These are phyloP conservation scores for Combretum micranthum DNA, from an alignment of 345 rosid species.

Conservation along the genomic window DNA sequence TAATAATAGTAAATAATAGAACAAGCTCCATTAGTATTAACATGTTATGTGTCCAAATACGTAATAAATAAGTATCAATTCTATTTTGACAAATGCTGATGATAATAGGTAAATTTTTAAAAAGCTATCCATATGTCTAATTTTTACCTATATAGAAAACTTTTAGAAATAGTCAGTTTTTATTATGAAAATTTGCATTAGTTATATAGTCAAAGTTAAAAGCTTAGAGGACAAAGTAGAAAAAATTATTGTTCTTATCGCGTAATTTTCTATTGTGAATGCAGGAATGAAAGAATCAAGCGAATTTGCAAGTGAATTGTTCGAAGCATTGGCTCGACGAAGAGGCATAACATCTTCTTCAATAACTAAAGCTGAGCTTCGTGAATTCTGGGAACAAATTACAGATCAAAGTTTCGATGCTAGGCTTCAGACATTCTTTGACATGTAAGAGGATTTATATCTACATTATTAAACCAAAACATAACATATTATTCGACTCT, in stretches of 20 bases:
- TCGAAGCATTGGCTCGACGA: conserved; percentile 60
- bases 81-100: no score
- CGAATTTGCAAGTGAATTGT: conserved; percentile 57
- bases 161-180: no score
- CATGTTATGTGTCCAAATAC: no score
- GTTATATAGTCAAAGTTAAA: background rate
- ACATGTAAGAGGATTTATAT: conserved; percentile 42
- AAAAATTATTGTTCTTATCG: background rate
- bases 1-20: no score
- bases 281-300: conserved; percentile 74
- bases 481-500: background rate
- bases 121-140: no score
- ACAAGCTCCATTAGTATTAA: no score
- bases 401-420: conserved; percentile 66
- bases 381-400: conserved; percentile 70
- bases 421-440: conserved; percentile 71
- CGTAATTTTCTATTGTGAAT: background rate
- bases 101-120: no score
- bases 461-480: background rate
- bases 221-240: background rate
- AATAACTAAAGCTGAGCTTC: conserved; percentile 44
- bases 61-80: no score
- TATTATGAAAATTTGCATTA: no score
- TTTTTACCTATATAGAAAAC: no score
- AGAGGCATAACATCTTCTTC: conserved; percentile 38